phyloP scores from a whole-genome alignment of 306 rosid genomes.

The Inga laurina region DNA sequence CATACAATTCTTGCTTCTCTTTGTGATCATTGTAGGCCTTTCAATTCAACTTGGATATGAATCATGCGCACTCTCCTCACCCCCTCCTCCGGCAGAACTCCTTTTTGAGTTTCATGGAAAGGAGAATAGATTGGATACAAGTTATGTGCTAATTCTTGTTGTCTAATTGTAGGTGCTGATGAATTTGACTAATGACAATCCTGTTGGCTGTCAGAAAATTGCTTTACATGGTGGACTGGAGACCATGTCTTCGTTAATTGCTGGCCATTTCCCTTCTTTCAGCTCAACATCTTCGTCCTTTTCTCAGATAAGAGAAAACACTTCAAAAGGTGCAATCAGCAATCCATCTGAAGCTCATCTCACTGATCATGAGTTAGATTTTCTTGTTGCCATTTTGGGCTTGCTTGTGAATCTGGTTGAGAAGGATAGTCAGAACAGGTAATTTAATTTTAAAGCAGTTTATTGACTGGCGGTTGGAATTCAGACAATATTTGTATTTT shows the following conservation, averaged over 20 bases:
- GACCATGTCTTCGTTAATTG: slow-evolving; percentile 85
- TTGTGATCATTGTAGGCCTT: slow-evolving; percentile 1
- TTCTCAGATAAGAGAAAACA: slow-evolving; percentile 43
- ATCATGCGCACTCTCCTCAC: background rate
- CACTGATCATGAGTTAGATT: slow-evolving; percentile 84
- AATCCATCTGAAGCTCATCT: slow-evolving; percentile 59
- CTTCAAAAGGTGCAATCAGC: slow-evolving; percentile 39
- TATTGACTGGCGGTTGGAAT: slow-evolving; percentile 23
- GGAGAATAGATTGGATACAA: background rate
- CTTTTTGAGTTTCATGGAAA: slow-evolving; percentile 7
- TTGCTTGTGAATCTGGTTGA: slow-evolving; percentile 95
- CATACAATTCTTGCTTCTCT: slow-evolving; percentile 14
- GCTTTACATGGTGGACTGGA: slow-evolving; percentile 88
- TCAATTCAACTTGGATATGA: slow-evolving; percentile 9
- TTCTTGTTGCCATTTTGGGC: slow-evolving; percentile 97
- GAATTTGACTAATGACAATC: slow-evolving; percentile 97
- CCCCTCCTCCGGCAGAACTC: background rate
- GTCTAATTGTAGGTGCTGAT: slow-evolving; percentile 78
- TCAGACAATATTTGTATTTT: background rate
- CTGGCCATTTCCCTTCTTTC: slow-evolving; percentile 85
- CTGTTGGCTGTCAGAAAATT: slow-evolving; percentile 89
- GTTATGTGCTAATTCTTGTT: slow-evolving; percentile 17
- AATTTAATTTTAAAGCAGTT: slow-evolving; percentile 18
- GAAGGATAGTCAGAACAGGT: slow-evolving; percentile 93
- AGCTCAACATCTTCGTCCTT: slow-evolving; percentile 55